phyloP scores from a whole-genome alignment of 257 asterid genomes.

The Capsicum rhomboideum region DNA sequence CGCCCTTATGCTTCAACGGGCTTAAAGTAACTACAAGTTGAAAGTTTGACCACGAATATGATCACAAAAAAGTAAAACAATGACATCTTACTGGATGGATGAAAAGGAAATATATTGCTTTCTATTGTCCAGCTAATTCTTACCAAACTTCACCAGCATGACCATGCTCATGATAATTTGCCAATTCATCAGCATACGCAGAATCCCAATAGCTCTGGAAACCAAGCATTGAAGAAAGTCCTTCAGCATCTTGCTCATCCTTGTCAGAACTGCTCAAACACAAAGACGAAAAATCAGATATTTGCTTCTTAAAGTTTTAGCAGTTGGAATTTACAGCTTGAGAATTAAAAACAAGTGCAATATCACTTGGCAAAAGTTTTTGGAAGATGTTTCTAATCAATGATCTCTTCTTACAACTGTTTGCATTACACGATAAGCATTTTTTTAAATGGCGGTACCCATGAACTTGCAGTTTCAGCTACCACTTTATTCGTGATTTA shows the following conservation, averaged over 20 bases:
- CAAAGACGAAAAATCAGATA: neutral
- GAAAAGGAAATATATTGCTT: neutral
- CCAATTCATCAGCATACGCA: conserved; percentile 80
- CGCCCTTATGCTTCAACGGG: neutral
- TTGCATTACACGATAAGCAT: neutral
- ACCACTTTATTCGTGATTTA: neutral
- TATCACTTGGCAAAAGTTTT: neutral
- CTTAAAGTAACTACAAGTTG: neutral
- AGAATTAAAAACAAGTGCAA: neutral
- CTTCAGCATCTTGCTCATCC: conserved; percentile 83
- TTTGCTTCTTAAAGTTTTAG: neutral
- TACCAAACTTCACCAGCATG: conserved; percentile 98
- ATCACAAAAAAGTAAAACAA: neutral
- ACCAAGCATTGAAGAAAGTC: conserved; percentile 75
- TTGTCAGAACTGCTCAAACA: conserved; percentile 62
- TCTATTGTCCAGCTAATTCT: conserved; percentile 4
- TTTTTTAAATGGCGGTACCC: neutral
- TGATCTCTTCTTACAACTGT: neutral
- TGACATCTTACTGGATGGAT: neutral
- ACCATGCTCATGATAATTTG: conserved; percentile 87
- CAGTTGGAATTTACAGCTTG: neutral
- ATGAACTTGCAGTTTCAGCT: neutral
- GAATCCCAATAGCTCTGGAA: conserved; percentile 96
- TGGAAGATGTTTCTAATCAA: neutral
- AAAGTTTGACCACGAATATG: neutral